Base-by-base conservation (phyloP, 495 filamentous ascomycete species). In the Neurospora pannonica region DNA sequence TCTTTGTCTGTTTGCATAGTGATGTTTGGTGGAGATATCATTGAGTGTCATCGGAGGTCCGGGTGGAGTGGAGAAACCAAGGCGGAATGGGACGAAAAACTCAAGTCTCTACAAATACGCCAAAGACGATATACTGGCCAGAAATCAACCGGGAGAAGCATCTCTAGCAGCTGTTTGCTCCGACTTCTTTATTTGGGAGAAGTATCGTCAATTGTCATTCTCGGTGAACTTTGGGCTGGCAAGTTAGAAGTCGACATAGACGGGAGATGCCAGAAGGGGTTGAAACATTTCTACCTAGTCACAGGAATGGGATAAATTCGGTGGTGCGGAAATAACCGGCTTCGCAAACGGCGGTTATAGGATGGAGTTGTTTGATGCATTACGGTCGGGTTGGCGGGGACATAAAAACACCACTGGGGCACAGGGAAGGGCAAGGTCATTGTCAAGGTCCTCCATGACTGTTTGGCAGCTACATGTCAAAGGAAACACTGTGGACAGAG, bases 121-220 rank as follows among this genome's bases (percentile, higher is more conserved):
- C n/a, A n/a, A n/a, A n/a, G n/a, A n/a, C n/a, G n/a, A n/a, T n/a
- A n/a, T n/a, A n/a, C 34, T 0, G 34, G 34, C 1, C 5, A 24
- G n/a, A 5, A 48, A 48, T 11, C 1, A 4, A 48, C 46, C 3
- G 1, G 3, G 4, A 5, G 9, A 48, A 5, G 9, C n/a, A 48
- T 48, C 1, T 5, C 24, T 0, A 0, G 1, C n/a, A 48, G 4
- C 24, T 11, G 2, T 11, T 24, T 4, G 1, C 0, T 13, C 1
- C 4, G 8, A 46, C 3, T 3, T 4, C 3, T 17, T 21, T 21
- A 4, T 0, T 11, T 24, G 0, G 21, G 2, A 2, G 21, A 24
- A 21, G 0, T 54, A 54, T 24, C 46, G 10, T 54, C 4, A 0
- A 24, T 21, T 54, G 46, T 10, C 3, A 4, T 10, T 46, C 3